A percentile compares a stretch with the other conserved stretches of the same genome.
Evolutionary conservation across 2,329 filamentous ascomycete genomes (phyloP).

Genomic region (Cladophialophora carrionii): DNA sequence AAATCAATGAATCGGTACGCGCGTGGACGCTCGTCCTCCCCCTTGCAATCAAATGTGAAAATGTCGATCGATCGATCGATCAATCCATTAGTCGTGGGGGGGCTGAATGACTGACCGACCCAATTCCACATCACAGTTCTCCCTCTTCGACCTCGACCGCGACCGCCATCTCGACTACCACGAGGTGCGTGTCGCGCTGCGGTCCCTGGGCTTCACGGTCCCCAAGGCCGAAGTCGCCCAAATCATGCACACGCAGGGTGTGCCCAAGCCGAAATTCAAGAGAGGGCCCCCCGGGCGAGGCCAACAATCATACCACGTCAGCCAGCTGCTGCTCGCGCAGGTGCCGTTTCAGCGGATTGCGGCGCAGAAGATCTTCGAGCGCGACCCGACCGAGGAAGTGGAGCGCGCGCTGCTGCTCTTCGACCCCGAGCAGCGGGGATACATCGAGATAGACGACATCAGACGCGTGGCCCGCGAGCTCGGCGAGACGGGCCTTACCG

Average conservation of each 20-base stretch:
- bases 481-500: conserved; percentile 82
- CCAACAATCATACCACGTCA: conserved; percentile 56
- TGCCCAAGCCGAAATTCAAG: conserved; percentile 64
- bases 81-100: too few relatives aligned
- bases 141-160: conserved; percentile 94
- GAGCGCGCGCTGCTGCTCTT: conserved; percentile 89
- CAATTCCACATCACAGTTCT: conserved; percentile 63
- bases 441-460: conserved; percentile 86
- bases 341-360: conserved; percentile 75
- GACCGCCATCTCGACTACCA: conserved; percentile 95
- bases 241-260: conserved; percentile 79
- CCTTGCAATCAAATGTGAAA: too few relatives aligned
- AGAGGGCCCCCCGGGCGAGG: conserved; percentile 38
- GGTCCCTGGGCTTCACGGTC: conserved; percentile 91
- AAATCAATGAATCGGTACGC: conserved; percentile 87
- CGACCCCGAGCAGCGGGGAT: conserved; percentile 87
- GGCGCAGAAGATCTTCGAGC: conserved; percentile 75
- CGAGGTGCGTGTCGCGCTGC: conserved; percentile 94
- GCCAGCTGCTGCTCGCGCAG: conserved; percentile 71
- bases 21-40: conserved; percentile 6
- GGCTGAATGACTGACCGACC: too few relatives aligned
- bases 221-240: conserved; percentile 81
- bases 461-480: conserved; percentile 84
- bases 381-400: conserved; percentile 90
- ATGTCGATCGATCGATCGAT: conserved; percentile 14